Percentiles rank a stretch among this genome's conserved stretches.
phyloP scores from a whole-genome alignment of 164 flowering plant genomes.

The Akebia trifoliata region DNA sequence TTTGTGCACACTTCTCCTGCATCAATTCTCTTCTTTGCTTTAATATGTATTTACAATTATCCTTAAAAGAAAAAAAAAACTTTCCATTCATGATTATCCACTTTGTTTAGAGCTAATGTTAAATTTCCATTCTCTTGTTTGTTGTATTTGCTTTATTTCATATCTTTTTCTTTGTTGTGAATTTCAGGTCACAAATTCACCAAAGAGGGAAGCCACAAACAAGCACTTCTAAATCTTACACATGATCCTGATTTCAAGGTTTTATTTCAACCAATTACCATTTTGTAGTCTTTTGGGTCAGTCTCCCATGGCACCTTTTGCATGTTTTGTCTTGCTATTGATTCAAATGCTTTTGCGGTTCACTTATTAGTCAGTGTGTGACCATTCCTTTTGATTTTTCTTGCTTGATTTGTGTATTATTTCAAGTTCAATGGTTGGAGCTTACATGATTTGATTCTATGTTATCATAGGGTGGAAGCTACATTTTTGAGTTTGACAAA shows the following conservation, averaged over 20 bases:
- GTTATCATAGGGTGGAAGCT: slow-evolving; percentile 51
- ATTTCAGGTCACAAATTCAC: slow-evolving; percentile 53
- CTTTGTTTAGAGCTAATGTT: no score
- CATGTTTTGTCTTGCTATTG: neutral
- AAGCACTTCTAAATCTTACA: slow-evolving; percentile 61
- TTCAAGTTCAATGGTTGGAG: neutral
- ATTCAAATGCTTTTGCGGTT: no score
- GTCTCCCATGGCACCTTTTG: neutral
- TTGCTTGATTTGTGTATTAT: neutral
- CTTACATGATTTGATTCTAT: neutral
- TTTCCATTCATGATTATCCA: no score
- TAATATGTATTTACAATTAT: no score
- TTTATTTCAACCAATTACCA: slow-evolving; percentile 1
- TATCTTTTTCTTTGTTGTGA: neutral
- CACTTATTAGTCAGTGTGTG: no score
- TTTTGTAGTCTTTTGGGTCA: neutral
- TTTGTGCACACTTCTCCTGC: no score
- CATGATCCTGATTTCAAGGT: slow-evolving; percentile 20
- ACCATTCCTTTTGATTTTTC: no score
- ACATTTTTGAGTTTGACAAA: slow-evolving; percentile 80
- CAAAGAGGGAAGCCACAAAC: slow-evolving; percentile 49
- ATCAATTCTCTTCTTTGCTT: no score
- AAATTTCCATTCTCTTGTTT: neutral
- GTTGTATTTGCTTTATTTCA: neutral
- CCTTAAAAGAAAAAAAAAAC: no score